Percentiles rank a stretch among this genome's conserved stretches.
These are phyloP conservation scores for Aspergillus diversus DNA, from an alignment of 495 filamentous ascomycete genomes.

Conservation along the genomic window DNA sequence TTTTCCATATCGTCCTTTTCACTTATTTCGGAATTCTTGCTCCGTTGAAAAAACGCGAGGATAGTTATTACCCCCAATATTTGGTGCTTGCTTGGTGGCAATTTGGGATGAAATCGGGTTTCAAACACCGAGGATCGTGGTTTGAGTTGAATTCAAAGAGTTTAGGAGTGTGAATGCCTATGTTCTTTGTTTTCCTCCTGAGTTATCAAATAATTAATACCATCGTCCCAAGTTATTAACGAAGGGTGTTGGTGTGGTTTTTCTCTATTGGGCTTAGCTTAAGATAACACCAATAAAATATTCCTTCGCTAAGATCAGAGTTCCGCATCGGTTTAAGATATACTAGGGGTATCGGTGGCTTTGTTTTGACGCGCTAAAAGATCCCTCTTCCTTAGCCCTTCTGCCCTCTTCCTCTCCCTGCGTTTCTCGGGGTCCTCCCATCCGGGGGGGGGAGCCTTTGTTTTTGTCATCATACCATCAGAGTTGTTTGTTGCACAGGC, in stretches of 20 bases:
- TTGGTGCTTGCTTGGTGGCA: not conserved
- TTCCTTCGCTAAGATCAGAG: conserved; percentile 7
- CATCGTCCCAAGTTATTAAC: not conserved
- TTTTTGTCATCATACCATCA: conserved; percentile 25
- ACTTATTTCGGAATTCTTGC: not conserved
- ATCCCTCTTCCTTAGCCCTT: conserved; percentile 57
- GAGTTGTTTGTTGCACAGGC: conserved; percentile 23
- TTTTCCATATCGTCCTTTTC: conserved; percentile 8
- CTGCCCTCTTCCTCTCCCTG: conserved; percentile 62
- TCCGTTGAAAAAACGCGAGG: conserved; percentile 5
- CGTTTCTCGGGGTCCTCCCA: conserved; percentile 65
- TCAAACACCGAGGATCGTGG: not conserved
- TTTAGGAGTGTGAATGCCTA: not conserved
- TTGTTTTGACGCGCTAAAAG: conserved; percentile 27
- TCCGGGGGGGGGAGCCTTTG: conserved; percentile 27
- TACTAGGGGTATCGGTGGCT: not conserved
- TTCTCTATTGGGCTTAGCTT: no score
- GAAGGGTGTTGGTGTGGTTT: no score
- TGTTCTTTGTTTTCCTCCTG: not conserved
- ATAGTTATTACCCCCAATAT: not conserved
- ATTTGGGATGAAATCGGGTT: conserved; percentile 9
- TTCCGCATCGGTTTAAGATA: conserved; percentile 13
- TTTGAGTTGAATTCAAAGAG: not conserved
- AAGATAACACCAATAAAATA: not conserved
- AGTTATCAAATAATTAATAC: not conserved